Evolutionary conservation across 2,329 filamentous ascomycete species (phyloP).

Genomic region (Neonectria ditissima): DNA sequence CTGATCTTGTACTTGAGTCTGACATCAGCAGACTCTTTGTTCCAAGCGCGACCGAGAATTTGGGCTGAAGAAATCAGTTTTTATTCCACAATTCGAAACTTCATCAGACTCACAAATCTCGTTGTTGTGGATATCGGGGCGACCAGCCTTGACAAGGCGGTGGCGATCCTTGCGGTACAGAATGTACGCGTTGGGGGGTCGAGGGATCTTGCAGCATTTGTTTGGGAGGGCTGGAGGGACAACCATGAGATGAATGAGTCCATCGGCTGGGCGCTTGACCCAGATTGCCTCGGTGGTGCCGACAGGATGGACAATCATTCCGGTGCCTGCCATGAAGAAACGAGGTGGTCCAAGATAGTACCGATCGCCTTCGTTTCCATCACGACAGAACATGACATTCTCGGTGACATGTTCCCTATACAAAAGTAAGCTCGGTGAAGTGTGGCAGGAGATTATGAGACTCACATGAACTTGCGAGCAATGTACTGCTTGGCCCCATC

Average conservation of each 20-base stretch:
- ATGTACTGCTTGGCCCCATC: slow-evolving; percentile 35
- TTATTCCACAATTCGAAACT: neutral
- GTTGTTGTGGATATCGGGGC: slow-evolving; percentile 55
- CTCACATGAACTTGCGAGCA: slow-evolving; percentile 44
- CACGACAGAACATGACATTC: slow-evolving; percentile 42
- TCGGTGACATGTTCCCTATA: slow-evolving; percentile 34
- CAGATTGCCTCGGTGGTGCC: slow-evolving; percentile 40
- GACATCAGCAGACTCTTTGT: slow-evolving; percentile 47
- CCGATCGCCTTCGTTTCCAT: slow-evolving; percentile 42
- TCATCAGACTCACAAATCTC: slow-evolving; percentile 55
- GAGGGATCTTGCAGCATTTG: slow-evolving; percentile 45
- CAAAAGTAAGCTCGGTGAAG: slow-evolving; percentile 15
- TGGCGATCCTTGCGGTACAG: slow-evolving; percentile 56
- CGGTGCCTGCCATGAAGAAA: slow-evolving; percentile 37
- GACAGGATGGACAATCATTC: slow-evolving; percentile 34
- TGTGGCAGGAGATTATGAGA: neutral
- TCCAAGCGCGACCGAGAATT: slow-evolving; percentile 53
- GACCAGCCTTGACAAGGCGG: slow-evolving; percentile 47
- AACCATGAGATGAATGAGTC: neutral
- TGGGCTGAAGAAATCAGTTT: slow-evolving; percentile 48
- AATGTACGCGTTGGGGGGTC: slow-evolving; percentile 58
- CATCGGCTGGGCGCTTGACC: slow-evolving; percentile 27
- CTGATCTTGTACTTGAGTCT: slow-evolving; percentile 48
- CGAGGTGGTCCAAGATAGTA: slow-evolving; percentile 45
- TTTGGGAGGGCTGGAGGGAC: neutral